phyloP scores from a whole-genome alignment of 2,329 filamentous ascomycete species.

The Paradendryphiella salina region DNA sequence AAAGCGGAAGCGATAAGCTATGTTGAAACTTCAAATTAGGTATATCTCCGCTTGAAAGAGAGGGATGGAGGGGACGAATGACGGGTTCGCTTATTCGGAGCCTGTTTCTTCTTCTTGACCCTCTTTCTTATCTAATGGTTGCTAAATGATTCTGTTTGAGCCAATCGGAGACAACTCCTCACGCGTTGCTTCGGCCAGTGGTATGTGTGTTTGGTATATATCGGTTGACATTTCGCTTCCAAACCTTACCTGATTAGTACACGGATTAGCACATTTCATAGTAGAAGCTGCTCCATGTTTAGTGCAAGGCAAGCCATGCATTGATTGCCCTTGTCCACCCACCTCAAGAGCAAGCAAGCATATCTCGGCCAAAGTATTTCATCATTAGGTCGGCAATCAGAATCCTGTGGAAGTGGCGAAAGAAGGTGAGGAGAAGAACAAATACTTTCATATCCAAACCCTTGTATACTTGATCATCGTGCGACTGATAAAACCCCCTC shows the following conservation, averaged over 20 bases:
- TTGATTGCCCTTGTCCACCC: not conserved
- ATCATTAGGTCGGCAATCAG: not conserved
- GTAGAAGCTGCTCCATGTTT: not conserved
- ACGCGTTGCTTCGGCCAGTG: not conserved
- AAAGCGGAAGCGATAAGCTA: not conserved
- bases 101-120: not conserved
- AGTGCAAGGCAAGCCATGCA: not conserved
- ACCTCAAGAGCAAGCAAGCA: not conserved
- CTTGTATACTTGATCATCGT: not conserved
- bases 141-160: too few relatives aligned
- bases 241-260: not conserved
- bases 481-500: not conserved
- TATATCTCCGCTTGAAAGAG: not conserved
- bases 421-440: not conserved
- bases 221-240: not conserved
- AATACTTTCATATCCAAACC: not conserved
- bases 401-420: not conserved
- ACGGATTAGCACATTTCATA: not conserved
- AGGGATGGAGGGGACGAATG: not conserved
- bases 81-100: not conserved
- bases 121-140: too few relatives aligned
- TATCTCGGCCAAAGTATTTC: not conserved
- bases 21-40: not conserved
- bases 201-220: not conserved
- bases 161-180: constrained; percentile 11